A percentile compares a stretch with the other conserved stretches of the same genome.
Conservation (phyloP, 768 basidiomycete genomes). For the Boletus sp. region DNA sequence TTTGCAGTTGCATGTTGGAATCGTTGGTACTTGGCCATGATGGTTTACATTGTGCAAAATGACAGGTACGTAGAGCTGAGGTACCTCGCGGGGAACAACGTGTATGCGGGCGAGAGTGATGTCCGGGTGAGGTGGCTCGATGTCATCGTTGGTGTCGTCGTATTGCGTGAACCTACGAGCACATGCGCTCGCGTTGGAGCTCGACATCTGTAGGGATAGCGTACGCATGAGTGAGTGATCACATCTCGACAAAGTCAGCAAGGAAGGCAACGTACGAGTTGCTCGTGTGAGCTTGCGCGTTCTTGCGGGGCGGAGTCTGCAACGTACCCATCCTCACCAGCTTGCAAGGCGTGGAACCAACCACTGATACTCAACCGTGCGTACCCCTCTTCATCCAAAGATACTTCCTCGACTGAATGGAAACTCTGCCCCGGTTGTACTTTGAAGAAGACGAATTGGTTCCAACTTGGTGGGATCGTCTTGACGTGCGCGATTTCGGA, state of each 20-base stretch:
- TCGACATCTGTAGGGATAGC: conserved; percentile 48
- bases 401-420: conserved; percentile 97
- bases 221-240: conserved; percentile 2
- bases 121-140: too few relatives aligned
- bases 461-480: too few relatives aligned
- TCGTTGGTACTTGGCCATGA: too few relatives aligned
- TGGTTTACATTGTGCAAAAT: too few relatives aligned
- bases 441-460: conserved; percentile 83
- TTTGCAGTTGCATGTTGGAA: too few relatives aligned
- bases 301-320: conserved; percentile 52
- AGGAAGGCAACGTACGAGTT: conserved; percentile 65
- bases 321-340: conserved; percentile 85
- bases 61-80: too few relatives aligned
- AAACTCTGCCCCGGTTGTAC: conserved; percentile 96
- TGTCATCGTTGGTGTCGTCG: too few relatives aligned
- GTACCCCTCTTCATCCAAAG: conserved; percentile 68
- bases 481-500: too few relatives aligned
- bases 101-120: too few relatives aligned
- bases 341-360: conserved; percentile 94
- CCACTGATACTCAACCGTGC: conserved; percentile 88
- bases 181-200: conserved; percentile 40
- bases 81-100: too few relatives aligned
- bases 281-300: conserved; percentile 88
- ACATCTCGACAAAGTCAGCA: not conserved
- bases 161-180: conserved; percentile 49